Evolutionary conservation across 78 protist species (phyloP), one percentile per base, ranked within the genome.

Genomic region (Dictyostelium brefeldianum): DNA sequence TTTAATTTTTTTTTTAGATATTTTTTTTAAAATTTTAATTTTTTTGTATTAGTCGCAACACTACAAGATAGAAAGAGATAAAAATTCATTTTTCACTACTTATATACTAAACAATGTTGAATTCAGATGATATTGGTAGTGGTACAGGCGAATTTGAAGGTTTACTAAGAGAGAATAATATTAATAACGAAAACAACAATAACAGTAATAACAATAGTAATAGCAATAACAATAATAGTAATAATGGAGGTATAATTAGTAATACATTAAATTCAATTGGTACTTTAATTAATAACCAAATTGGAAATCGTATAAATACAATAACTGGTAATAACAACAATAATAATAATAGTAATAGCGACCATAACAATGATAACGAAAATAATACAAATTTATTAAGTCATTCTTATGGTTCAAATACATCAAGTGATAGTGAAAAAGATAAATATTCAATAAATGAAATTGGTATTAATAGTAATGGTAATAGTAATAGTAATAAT

Each of bases 61-160:
- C n/a, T n/a, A 36, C 43, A 36, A 36, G 43, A 36, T 36, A 36
- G 43, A 36, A 36, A 36, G 43, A 36, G 43, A 36, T 36, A 36
- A 36, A 36, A 36, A 3, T 36, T 36, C 43, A 36, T 36, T 36
- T 3, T 36, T 36, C 43, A 36, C 1, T 2, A 36, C 43, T 36
- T n/a, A n/a, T n/a, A 36, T 2, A 36, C 43, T 36, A 36, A 36
- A 36, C 43, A 36, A 36, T 36, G 43, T 36, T 36, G 43, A 36
- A 36, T 36, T 36, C 43, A 36, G 70, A 62, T 11, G 70, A 62
- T 25, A 31, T 62, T 7, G 70, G 70, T 10, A 62, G 70, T 11
- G 22, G 70, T 62, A 62, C 22, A 62, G 70, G 70, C 10, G 70
- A 62, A 25, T 62, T 62, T 62, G 43, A 62, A 62, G 70, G 70